Percentiles rank a stretch among this genome's conserved stretches.
phyloP scores from a whole-genome alignment of 768 basidiomycete species.

The Tulasnella sp. region DNA sequence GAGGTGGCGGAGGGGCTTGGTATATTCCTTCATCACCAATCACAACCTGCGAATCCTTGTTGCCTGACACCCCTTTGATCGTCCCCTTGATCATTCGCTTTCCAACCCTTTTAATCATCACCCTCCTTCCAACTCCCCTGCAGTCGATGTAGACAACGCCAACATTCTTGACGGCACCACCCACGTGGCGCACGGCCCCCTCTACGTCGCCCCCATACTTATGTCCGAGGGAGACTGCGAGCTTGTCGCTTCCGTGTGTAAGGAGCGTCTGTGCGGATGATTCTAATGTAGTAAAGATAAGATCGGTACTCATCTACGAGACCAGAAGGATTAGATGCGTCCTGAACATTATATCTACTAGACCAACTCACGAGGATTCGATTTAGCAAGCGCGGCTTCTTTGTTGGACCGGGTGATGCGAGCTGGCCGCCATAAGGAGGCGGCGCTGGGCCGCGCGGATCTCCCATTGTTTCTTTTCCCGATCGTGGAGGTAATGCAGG shows the following conservation, averaged over 20 bases:
- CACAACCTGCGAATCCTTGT: conserved; percentile 17
- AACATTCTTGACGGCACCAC: conserved; percentile 59
- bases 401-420: too few species aligned
- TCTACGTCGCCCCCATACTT: conserved; percentile 61
- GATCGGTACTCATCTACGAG: conserved; percentile 50
- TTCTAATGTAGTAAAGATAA: conserved; percentile 55
- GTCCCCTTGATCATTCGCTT: conserved; percentile 45
- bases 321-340: too few species aligned
- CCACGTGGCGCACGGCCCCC: conserved; percentile 45
- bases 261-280: conserved; percentile 44
- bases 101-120: conserved; percentile 53
- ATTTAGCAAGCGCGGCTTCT: conserved; percentile 25
- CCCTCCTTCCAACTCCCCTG: conserved; percentile 57
- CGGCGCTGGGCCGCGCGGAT: too few species aligned
- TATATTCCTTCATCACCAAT: conserved; percentile 12
- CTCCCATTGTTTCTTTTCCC: too few species aligned
- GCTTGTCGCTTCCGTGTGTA: conserved; percentile 38
- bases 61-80: conserved; percentile 20
- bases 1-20: background rate
- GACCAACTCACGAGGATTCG: conserved; percentile 31
- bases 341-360: too few species aligned
- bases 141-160: conserved; percentile 69
- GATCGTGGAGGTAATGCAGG: background rate
- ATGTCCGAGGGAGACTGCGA: conserved; percentile 45
- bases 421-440: too few species aligned